Base-by-base conservation (phyloP, 768 basidiomycete species). In the Lactarius psammicola region DNA sequence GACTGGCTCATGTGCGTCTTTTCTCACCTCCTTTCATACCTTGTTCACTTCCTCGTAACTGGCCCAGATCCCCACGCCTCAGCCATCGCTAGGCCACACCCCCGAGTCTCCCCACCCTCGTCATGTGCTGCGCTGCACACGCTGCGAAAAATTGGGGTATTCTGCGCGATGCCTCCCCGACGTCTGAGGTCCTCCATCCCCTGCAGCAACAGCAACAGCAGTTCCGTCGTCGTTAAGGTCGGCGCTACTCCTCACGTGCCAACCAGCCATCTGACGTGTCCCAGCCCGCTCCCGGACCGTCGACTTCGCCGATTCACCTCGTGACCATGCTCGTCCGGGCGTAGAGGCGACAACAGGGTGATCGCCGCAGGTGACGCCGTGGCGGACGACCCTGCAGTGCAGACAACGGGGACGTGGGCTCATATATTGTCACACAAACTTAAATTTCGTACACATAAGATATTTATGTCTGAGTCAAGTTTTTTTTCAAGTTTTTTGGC, bases 231-330 rank as follows among this genome's bases (percentile, higher is more conserved):
- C n/a, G n/a, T n/a, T n/a, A n/a, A n/a, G n/a, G n/a, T n/a, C n/a
- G n/a, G 65, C 71, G 3, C 34, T 76, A 11, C 71, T 74, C 6
- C 75, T 88, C 26, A 76, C 79, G 20, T 84, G 89, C 36, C 86
- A 87, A 66, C 75, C 84, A 0, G 84, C 87, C 26, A 78, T 88
- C 57, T 87, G 88, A 33, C 87, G 87, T 9, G 59, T 60, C 26
- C 79, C 84, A 1, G 71, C 77, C 34, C 79, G 81, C 13, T 78
- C 81, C 7, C 78, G 88, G 36, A 79, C 84, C 15, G 79, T 84
- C 18, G 89, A 90, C 68, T 90, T 91, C 74, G 85, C 81, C 71
- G 89, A 91, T 31, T 90, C 67, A 87, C 89, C 0, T 74, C 83
- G 28, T 85, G 85, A 17, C 84, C 89, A 34, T 83, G 90, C 59